Conservation (phyloP, 2,329 filamentous ascomycete species). For the Penicillium sp. region DNA sequence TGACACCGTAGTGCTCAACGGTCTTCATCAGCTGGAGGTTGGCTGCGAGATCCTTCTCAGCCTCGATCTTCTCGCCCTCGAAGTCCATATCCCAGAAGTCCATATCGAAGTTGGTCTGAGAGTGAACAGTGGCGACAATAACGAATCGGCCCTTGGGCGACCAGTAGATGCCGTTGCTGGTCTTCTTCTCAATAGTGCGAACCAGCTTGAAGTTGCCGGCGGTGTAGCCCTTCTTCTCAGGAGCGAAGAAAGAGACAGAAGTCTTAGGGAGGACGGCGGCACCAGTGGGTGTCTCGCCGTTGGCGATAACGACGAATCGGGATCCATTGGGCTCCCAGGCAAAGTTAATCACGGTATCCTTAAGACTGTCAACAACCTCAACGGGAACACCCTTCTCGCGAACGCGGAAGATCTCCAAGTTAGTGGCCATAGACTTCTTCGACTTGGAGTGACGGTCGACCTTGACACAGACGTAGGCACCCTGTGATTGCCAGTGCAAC, state of each 20-base stretch:
- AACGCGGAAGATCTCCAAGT: constrained; percentile 96
- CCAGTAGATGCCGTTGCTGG: constrained; percentile 99
- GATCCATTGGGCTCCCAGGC: constrained; percentile 99
- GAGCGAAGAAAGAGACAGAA: constrained; percentile 91
- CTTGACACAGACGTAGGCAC: constrained; percentile 93
- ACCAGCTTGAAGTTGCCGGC: constrained; percentile 96
- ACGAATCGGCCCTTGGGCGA: constrained; percentile 94
- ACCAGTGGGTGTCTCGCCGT: constrained; percentile 73
- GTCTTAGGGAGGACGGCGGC: constrained; percentile 91
- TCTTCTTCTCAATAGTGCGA: constrained; percentile 96
- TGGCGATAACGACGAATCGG: constrained; percentile 95
- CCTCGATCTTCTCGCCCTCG: constrained; percentile 91
- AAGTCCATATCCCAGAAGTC: constrained; percentile 99
- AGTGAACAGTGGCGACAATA: constrained; percentile 87
- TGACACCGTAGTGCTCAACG: constrained; percentile 94
- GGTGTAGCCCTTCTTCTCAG: constrained; percentile 84
- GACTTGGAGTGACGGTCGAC: constrained; percentile 98
- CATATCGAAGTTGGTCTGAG: constrained; percentile 88
- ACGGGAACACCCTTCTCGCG: constrained; percentile 97
- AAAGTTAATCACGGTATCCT: constrained; percentile 99
- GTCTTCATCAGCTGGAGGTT: constrained; percentile 95
- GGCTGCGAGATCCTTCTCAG: constrained; percentile 88
- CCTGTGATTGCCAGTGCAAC: constrained; percentile 97
- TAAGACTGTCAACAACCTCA: constrained; percentile 95
- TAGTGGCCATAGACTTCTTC: constrained; percentile 96